Conservation (phyloP, 2,329 filamentous ascomycete species). For the Diaporthe caulivora region DNA sequence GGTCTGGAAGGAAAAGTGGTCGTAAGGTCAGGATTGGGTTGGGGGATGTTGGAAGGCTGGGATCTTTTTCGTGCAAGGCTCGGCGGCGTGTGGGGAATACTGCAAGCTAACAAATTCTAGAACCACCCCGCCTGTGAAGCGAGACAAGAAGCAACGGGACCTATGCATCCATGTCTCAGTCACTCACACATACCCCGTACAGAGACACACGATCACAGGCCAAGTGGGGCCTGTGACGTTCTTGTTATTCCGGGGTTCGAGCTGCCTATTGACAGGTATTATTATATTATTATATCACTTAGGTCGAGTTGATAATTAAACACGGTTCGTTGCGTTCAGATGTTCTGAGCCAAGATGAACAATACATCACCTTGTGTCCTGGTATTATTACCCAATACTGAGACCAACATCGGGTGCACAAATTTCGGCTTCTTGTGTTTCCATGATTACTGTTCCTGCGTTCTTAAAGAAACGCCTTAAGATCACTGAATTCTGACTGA, state of each 20-base stretch:
- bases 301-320: not conserved
- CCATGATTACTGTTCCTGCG: not conserved
- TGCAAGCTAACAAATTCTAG: constrained; percentile 13
- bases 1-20: constrained; percentile 28
- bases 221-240: not conserved
- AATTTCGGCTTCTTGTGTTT: not conserved
- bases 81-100: constrained; percentile 23
- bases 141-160: not conserved
- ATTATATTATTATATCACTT: not conserved
- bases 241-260: not conserved
- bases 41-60: constrained; percentile 12
- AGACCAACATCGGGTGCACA: not conserved
- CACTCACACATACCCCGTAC: not conserved
- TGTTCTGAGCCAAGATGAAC: not conserved
- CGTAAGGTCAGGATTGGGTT: constrained; percentile 1
- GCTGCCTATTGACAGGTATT: no score
- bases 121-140: constrained; percentile 17
- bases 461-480: no score
- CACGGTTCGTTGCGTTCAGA: not conserved
- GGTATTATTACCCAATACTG: not conserved
- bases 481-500: not conserved
- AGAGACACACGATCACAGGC: not conserved
- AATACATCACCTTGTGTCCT: not conserved
- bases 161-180: not conserved
- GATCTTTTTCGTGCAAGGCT: constrained; percentile 32